Conservation (phyloP, 805 yeast species). For the Sugiyamaella americana region DNA sequence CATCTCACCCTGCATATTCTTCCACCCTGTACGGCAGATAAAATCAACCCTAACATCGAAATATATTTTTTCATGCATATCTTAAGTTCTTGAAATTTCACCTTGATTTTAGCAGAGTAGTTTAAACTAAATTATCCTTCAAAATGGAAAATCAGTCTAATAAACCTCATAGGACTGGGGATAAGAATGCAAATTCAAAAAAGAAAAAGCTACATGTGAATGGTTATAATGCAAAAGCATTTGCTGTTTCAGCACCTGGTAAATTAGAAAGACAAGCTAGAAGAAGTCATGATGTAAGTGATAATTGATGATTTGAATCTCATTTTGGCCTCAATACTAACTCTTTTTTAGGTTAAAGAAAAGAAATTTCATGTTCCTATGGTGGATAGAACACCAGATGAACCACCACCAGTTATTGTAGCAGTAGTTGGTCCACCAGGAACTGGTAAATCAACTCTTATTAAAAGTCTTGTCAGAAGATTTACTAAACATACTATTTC, state of each 20-base stretch:
- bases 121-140: too few relatives aligned
- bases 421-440: constrained; percentile 99
- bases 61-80: not conserved
- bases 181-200: constrained; percentile 44
- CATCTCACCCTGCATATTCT: too few relatives aligned
- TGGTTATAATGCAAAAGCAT: constrained; percentile 80
- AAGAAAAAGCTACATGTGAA: constrained; percentile 85
- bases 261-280: constrained; percentile 78
- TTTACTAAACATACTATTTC: constrained; percentile 78
- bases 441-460: constrained; percentile 91
- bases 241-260: constrained; percentile 78
- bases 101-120: too few relatives aligned
- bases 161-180: constrained; percentile 71
- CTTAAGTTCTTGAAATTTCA: too few relatives aligned
- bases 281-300: constrained; percentile 65
- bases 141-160: constrained; percentile 53
- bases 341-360: constrained; percentile 49
- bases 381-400: constrained; percentile 96
- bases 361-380: constrained; percentile 90
- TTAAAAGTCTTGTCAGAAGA: constrained; percentile 80
- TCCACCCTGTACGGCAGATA: not conserved
- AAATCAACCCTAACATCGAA: not conserved
- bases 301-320: too few relatives aligned
- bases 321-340: not conserved
- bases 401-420: constrained; percentile 93